Base-by-base conservation (phyloP, 2,329 filamentous ascomycete species). In the Cytospora paraplurivora region DNA sequence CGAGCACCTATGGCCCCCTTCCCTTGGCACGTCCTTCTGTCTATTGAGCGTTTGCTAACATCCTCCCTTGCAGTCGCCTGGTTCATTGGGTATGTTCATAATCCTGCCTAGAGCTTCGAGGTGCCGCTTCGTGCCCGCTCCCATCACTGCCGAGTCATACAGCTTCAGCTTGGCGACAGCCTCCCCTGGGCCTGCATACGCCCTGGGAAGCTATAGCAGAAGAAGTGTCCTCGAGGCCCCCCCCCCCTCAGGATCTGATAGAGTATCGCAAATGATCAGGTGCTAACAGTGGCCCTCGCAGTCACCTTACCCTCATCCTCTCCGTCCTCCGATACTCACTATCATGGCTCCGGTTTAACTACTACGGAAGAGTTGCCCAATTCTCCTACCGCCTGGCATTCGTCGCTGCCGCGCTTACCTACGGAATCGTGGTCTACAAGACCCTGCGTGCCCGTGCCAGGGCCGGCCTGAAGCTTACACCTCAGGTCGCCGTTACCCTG, bases 401-500 rank as follows among this genome's bases (percentile, higher is more conserved):
- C 76, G 70, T 97, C 70, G 89, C 93, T 3, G 95, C 95, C 7
- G 92, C 93, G 55, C 86, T 88, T 56, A 98, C 95, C 12, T 99
- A 99, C 77, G 94, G 95, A 69, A 98, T 99, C 69, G 95, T 99
- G 56, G 94, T 99, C 67, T 98, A 97, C 85, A 99, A 99, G 86
- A 93, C 92, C 64, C 92, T 93, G 82, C 88, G 93, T 69, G 92
- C 93, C 71, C 90, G 92, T 69, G 85, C 90, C 71, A 90, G 92
- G 84, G 83, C 88, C 56, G 88, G 89, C 68, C 87, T 82, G 66
- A 87, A 81, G 75, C 77, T 87, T 71, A 86, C 74, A 75, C 79
- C 78, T 47, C 74, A 76, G 58, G 86, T 90, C 64, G 76, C 84
- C 56, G 61, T 94, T 64, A 85, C 88, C 66, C 81, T 97, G 69